phyloP scores from a whole-genome alignment of 1,284 basidiomycete genomes.

The Fomitopsis betulina region DNA sequence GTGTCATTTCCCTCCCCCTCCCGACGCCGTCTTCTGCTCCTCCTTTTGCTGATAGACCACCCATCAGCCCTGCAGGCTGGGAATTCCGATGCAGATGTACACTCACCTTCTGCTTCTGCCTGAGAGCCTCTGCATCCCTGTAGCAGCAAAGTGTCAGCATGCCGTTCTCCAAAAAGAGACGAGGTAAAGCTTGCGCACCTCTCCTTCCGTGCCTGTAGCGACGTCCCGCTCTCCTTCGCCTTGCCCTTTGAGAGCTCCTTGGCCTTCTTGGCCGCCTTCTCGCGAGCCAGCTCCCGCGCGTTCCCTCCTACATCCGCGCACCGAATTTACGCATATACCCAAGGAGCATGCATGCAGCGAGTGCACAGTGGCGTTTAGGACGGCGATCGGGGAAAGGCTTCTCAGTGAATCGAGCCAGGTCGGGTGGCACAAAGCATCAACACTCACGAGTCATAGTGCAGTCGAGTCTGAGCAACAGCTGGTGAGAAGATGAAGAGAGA shows the following conservation, averaged over 20 bases:
- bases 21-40: conserved; percentile 36
- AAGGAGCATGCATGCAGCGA: neutral
- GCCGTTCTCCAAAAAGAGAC: neutral
- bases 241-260: conserved; percentile 44
- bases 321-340: neutral
- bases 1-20: neutral
- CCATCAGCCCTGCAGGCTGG: neutral
- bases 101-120: conserved; percentile 70
- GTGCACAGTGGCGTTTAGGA: neutral
- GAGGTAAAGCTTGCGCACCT: conserved; percentile 43
- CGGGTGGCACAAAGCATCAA: neutral
- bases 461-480: neutral
- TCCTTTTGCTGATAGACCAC: conserved; percentile 44
- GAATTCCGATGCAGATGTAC: neutral
- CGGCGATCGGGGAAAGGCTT: neutral
- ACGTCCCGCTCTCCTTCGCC: conserved; percentile 61
- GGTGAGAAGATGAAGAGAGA: neutral
- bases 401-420: conserved; percentile 21
- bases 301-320: conserved; percentile 56
- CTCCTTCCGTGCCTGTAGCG: conserved; percentile 67
- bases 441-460: conserved; percentile 23
- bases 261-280: conserved; percentile 69
- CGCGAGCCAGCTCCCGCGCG: conserved; percentile 72
- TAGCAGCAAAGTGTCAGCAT: conserved; percentile 5
- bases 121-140: conserved; percentile 70